Conservation (phyloP, 371 early-diverging fungal genomes). For the Chytridium lagenaria region DNA sequence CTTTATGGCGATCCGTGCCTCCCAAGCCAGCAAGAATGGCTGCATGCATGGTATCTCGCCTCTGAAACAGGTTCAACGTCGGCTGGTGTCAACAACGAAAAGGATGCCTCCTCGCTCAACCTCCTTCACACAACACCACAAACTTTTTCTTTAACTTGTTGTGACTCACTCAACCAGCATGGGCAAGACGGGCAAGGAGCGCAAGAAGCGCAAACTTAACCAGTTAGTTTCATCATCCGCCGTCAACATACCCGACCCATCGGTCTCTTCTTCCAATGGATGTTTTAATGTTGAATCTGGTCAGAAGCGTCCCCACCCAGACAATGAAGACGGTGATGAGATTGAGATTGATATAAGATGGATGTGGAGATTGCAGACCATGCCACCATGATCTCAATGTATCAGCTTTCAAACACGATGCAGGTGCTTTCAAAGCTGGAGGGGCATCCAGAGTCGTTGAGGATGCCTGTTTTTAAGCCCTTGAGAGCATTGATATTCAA, state of each 20-base stretch:
- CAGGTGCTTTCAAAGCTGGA: slow-evolving; percentile 33
- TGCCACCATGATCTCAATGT: background rate
- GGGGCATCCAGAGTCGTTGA: slow-evolving; percentile 25
- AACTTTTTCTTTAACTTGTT: too few species aligned
- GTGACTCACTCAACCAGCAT: too few species aligned
- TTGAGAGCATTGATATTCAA: slow-evolving; percentile 35
- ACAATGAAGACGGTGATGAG: background rate
- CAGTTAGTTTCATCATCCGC: too few species aligned
- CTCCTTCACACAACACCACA: too few species aligned
- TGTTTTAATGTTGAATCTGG: background rate
- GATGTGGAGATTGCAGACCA: too few species aligned
- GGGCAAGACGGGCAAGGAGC: slow-evolving; percentile 45
- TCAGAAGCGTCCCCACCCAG: background rate
- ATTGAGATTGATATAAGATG: background rate
- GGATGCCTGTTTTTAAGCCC: slow-evolving; percentile 32
- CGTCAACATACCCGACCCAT: too few species aligned
- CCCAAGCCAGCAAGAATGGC: too few species aligned
- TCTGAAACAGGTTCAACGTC: too few species aligned
- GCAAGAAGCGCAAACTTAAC: slow-evolving; percentile 41
- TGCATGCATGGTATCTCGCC: too few species aligned
- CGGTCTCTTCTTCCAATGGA: background rate
- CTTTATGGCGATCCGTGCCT: too few species aligned
- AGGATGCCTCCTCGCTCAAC: too few species aligned
- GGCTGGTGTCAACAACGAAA: too few species aligned
- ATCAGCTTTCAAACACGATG: slow-evolving; percentile 34